Evolutionary conservation across 2,329 filamentous ascomycete species (phyloP), one percentile per base, ranked within the genome.

Genomic region (Diplodia corticola): DNA sequence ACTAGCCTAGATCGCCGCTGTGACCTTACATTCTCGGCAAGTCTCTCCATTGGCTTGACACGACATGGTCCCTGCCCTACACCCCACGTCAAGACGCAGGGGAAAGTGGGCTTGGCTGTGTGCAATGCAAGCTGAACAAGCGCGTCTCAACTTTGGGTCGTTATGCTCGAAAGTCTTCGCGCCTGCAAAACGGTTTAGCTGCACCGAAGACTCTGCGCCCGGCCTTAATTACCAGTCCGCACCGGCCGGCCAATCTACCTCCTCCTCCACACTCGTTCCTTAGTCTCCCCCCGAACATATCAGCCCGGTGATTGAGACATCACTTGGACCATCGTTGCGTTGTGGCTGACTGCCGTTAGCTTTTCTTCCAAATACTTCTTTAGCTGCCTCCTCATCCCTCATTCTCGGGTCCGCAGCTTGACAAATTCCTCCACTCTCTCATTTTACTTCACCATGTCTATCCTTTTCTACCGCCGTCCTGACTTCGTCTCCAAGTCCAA

Each of bases 391-490:
- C 44, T 61, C 28, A 13, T 33, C 57, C 28, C 44, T 61, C 57
- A 17, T 35, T 35, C 33, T 30, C 24, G 40, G 28, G 40, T 61
- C 24, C 24, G 3, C 24, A 49, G 5, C 9, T 9, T 50, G 44
- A 61, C 40, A 49, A 49, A 24, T 59, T 49, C 44, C 12, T 46
- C 20, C n/a, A 44, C 40, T 20, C 40, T 30, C 22, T 20, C 30
- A 30, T 44, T 55, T 30, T 30, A 46, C 5, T 30, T 30, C 54
- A 68, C 22, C 9, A 69, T 69, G 68, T 69, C 68, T 40, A 64
- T 69, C 48, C 65, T 69, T 15, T 68, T 69, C 48, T 69, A 69
- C 63, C 55, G 63, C n/a, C 54, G 68, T n/a, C 68, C 68, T 1
- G 59, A 59, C 20, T 69, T 64, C 24, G 67, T 69, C 28, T 37